Percentiles rank a stretch among this genome's conserved stretches.
phyloP scores from a whole-genome alignment of 2,329 filamentous ascomycete genomes.

The Pseudogymnoascus sp. region DNA sequence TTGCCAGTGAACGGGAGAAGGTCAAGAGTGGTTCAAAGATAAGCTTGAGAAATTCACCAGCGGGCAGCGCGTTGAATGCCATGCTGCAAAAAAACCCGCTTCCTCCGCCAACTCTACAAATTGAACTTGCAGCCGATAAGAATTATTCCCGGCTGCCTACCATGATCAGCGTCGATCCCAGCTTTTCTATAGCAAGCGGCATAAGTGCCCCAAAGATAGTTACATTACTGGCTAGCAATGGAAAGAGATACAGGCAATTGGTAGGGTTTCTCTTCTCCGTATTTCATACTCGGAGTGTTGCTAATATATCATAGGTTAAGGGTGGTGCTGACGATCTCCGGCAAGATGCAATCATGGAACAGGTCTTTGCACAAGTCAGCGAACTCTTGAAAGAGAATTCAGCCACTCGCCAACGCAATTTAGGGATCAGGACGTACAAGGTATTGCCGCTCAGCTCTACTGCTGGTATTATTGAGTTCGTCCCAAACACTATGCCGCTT shows the following conservation, averaged over 20 bases:
- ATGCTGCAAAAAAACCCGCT: constrained; percentile 58
- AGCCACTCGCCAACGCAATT: constrained; percentile 74
- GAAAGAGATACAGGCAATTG: constrained; percentile 74
- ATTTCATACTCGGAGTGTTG: constrained; percentile 10
- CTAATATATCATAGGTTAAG: constrained; percentile 54
- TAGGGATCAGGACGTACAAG: constrained; percentile 94
- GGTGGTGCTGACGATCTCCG: constrained; percentile 91
- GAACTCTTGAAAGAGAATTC: constrained; percentile 79
- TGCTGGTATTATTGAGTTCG: constrained; percentile 93
- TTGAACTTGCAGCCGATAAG: constrained; percentile 62
- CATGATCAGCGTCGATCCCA: constrained; percentile 62
- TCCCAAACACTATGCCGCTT: constrained; percentile 82
- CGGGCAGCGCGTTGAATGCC: constrained; percentile 54
- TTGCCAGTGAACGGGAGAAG: constrained; percentile 58
- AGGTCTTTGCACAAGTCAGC: constrained; percentile 95
- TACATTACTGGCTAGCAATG: constrained; percentile 70
- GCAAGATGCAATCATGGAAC: constrained; percentile 98
- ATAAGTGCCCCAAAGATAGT: constrained; percentile 92
- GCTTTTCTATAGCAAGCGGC: constrained; percentile 78
- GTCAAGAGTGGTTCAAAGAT: constrained; percentile 62
- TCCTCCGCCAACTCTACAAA: constrained; percentile 81
- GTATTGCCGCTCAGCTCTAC: constrained; percentile 79
- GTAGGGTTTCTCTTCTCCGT: constrained; percentile 34
- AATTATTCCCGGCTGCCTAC: constrained; percentile 70
- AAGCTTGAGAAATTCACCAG: constrained; percentile 51